Base-by-base conservation (phyloP, 352 stramenopile genomes). In the Globisporangium canariense region DNA sequence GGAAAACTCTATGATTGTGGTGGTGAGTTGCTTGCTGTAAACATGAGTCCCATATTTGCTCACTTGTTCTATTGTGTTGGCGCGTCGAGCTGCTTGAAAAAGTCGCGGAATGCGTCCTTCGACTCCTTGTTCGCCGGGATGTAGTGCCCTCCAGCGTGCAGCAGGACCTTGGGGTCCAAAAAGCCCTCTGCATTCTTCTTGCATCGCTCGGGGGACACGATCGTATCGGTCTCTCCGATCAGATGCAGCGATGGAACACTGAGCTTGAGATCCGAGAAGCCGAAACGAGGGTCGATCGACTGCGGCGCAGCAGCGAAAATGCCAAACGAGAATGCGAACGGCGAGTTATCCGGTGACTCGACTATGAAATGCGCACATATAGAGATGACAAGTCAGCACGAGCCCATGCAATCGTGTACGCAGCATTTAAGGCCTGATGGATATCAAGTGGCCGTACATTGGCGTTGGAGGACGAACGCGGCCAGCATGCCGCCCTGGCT, bases 121-220 rank as follows among this genome's bases (percentile, higher is more conserved):
- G 80, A 70, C 25, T 90, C 85, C 64, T 95, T 94, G 66, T 93
- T 91, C 4, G 87, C 88, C 11, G 87, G 86, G 49, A 96, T 91
- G 69, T 96, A 96, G 64, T 96, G 87, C 0, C 87, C 87, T 22
- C 87, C 86, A 0, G 77, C 9, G 58, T 96, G 87, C n/a, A 85
- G 65, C 59, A 91, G 66, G n/a, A 94, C 52, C n/a, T 63, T 72
- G 0, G 87, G 71, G 16, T 89, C 65, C 3, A 78, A 70, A 50
- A 91, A 96, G 3, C 73, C 49, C 50, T 80, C 72, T 1, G 76
- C 77, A 9, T 94, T 65, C 8, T 64, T 73, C n/a, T 85, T 69
- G 66, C 80, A 93, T 13, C 76, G 70, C 25, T 85, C 73, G 9
- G 79, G 75, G 3, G 67, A 60, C 43, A 96, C 83, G 5, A 96